Base-by-base conservation (phyloP, 371 early-diverging fungal genomes). In the Mucor saturninus region DNA sequence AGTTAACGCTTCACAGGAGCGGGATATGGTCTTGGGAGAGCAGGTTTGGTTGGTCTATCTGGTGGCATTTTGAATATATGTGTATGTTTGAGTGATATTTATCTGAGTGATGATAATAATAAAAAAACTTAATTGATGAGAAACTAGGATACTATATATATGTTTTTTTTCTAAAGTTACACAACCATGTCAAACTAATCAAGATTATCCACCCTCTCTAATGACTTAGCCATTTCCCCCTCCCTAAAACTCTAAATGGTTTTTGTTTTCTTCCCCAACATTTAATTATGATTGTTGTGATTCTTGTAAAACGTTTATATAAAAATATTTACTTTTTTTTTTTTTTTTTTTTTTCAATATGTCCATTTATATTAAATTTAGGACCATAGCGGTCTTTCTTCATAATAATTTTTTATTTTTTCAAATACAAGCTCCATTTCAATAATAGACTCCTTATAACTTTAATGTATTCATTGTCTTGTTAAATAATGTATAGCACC, bases 1-100 rank as follows among this genome's bases (percentile, higher is more conserved):
- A 50, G 35, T 50, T 65, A 61, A 26, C 69, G 61, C 43, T 56
- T 65, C 45, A 68, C 56, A 11, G 69, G 69, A 55, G 65, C 60
- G 51, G 69, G 69, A 21, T 68, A 68, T 11, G 69, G 69, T 59
- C 69, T 68, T 46, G 69, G 69, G 40, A 60, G 60, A 50, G 68
- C 56, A 37, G 68, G 64, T 13, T 59, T 64, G 10, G 56, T 55
- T 50, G 69, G 69, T 59, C 69, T 65, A 42, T 68, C 69, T 60
- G 69, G 69, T 45, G 69, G 69, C 69, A 68, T 68, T 68, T 52
- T 65, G 15, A 15, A 28, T 30, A 3, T 5, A n/a, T 21, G 11
- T 14, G 14, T 32, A 13, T 32, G 8, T 21, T 6, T 21, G 6
- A 46, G 21, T 4, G 5, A 26, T 46, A 5, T n/a, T 46, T 21